A percentile compares a stretch with the other conserved stretches of the same genome.
phyloP scores from a whole-genome alignment of 23 red algal genomes.

The Gracilaria caudata region DNA sequence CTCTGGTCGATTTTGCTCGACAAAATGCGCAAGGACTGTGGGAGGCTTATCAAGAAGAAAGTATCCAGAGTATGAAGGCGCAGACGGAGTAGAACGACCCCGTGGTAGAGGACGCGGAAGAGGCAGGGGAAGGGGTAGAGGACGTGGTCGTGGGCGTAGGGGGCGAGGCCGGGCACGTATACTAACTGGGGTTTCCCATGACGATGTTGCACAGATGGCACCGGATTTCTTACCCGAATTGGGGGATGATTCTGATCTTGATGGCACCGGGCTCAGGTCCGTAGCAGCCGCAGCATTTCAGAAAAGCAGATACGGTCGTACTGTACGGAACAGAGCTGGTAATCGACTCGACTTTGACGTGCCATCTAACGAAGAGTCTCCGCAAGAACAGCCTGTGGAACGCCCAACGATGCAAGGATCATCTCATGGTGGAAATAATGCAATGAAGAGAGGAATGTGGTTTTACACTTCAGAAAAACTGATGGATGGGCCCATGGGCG shows the following conservation, averaged over 20 bases:
- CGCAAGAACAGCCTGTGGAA: background rate
- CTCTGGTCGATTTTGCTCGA: conserved; percentile 80
- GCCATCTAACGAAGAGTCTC: conserved; percentile 10
- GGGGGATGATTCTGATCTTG: conserved; percentile 31
- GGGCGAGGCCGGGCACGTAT: conserved; percentile 31
- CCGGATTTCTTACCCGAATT: conserved; percentile 17
- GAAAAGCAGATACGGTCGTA: conserved; percentile 51
- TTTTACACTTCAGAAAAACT: background rate
- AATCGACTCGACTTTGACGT: conserved; percentile 25
- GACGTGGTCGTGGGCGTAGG: conserved; percentile 57
- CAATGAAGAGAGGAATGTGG: background rate
- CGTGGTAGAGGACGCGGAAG: conserved; percentile 48
- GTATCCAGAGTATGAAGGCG: conserved; percentile 28
- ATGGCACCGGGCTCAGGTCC: background rate
- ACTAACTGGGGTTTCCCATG: conserved; percentile 3
- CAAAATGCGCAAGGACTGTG: conserved; percentile 79
- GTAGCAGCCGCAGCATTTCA: background rate
- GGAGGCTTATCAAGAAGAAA: conserved; percentile 70
- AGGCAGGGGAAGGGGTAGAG: conserved; percentile 50
- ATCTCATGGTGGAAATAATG: background rate
- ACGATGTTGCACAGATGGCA: background rate
- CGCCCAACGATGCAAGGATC: background rate
- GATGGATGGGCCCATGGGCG: background rate
- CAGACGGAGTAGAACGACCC: conserved; percentile 1
- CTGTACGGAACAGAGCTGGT: conserved; percentile 37